Base-by-base conservation (phyloP, 2,329 filamentous ascomycete genomes). In the Metarhizium humberi region DNA sequence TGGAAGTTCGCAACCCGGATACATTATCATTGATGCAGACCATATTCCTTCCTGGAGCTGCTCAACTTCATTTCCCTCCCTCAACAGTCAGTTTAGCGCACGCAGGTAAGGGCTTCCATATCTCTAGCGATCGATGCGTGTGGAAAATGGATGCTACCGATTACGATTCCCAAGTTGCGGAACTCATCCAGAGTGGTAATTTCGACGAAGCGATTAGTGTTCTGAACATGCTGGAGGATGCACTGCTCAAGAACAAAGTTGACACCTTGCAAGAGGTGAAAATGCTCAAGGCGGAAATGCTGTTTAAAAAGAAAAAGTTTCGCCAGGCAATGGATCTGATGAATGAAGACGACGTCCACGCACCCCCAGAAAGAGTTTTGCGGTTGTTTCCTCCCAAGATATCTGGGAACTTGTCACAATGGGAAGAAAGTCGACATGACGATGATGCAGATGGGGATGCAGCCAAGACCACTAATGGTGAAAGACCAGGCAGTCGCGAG, bases 141-240 rank as follows among this genome's bases (percentile, higher is more conserved):
- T 99, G 94, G 94, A 87, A 94, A 63, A 97, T 99, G 94, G 89
- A 86, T 59, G 88, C 92, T 3, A 84, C 92, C 42, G 88, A 92
- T 61, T 99, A 99, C 66, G 90, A 96, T 67, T 84, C 85, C 2
- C 94, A 99, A 67, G 84, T 97, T 25, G 82, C 91, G 57, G 84
- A 94, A 60, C 78, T 99, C 30, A 84, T 95, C 1, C 80, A 85
- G 20, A 82, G 80, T 57, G 83, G 80, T 10, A 81, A 83, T 57
- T 89, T 92, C 54, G 92, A 99, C 63, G 95, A 99, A 71, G 92
- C 92, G 0, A 87, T 97, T 59, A 96, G 91, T 65, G 75, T 99
- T 8, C 75, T 97, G 6, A 79, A 81, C 51, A 91, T 96, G 84
- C 80, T 99, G 0, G 94, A 99, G 71, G 92, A 96, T 70, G 95